A percentile compares a stretch with the other conserved stretches of the same genome.
These are phyloP conservation scores for Achaetomium macrosporum DNA, from an alignment of 2,329 filamentous ascomycete species.

Conservation along the genomic window DNA sequence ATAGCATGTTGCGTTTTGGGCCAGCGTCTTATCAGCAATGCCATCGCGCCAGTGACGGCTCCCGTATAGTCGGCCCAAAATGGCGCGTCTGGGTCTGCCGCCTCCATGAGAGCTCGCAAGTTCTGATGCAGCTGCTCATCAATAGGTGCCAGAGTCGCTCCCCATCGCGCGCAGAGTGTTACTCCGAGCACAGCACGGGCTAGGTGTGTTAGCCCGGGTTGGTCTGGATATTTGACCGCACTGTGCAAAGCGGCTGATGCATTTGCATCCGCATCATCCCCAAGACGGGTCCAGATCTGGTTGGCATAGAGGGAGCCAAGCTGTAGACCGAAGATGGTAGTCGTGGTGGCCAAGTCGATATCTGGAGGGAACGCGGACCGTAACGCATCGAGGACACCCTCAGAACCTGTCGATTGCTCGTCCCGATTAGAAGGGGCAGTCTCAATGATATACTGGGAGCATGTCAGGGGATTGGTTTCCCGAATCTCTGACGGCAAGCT, in stretches of 20 bases:
- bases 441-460: background rate
- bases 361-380: constrained; percentile 38
- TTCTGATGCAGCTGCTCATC: constrained; percentile 41
- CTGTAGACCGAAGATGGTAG: constrained; percentile 39
- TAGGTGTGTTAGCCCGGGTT: constrained; percentile 69
- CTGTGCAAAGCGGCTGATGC: constrained; percentile 66
- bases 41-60: constrained; percentile 40
- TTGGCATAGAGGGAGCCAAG: constrained; percentile 41
- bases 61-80: constrained; percentile 53
- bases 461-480: constrained; percentile 56
- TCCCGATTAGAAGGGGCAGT: background rate
- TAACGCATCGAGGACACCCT: constrained; percentile 36
- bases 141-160: constrained; percentile 48
- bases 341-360: constrained; percentile 31
- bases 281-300: constrained; percentile 47
- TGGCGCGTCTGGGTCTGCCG: constrained; percentile 33
- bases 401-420: constrained; percentile 26
- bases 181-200: constrained; percentile 66
- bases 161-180: constrained; percentile 68
- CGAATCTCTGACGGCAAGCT: constrained; percentile 55
- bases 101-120: constrained; percentile 38
- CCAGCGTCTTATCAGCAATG: constrained; percentile 36
- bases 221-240: constrained; percentile 61
- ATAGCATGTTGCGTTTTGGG: constrained; percentile 35
- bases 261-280: constrained; percentile 46